These are phyloP conservation scores for Exophiala calicioides DNA, from an alignment of 2,329 filamentous ascomycete species.

Conservation along the genomic window DNA sequence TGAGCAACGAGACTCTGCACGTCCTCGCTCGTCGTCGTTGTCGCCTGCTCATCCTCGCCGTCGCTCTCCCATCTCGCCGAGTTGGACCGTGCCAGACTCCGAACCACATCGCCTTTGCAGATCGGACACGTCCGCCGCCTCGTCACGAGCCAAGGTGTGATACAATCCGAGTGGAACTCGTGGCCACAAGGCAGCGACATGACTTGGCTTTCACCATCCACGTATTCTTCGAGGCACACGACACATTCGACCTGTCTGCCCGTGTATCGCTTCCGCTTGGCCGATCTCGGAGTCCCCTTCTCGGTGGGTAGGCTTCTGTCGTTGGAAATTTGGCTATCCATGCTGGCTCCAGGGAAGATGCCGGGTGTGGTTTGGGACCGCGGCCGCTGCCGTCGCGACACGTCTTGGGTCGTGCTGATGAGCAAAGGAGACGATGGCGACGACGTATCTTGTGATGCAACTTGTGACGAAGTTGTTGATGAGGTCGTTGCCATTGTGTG, in stretches of 20 bases:
- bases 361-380: slow-evolving; percentile 42
- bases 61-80: slow-evolving; percentile 19
- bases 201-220: slow-evolving; percentile 88
- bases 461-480: slow-evolving; percentile 56
- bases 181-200: slow-evolving; percentile 98
- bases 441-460: slow-evolving; percentile 64
- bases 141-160: slow-evolving; percentile 96
- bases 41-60: slow-evolving; percentile 41
- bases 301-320: slow-evolving; percentile 32
- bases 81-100: slow-evolving; percentile 54
- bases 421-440: slow-evolving; percentile 81
- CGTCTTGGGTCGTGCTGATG: slow-evolving; percentile 51
- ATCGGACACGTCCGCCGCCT: slow-evolving; percentile 96
- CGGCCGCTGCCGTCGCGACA: slow-evolving; percentile 36
- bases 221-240: slow-evolving; percentile 93
- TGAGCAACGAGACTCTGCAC: slow-evolving; percentile 49
- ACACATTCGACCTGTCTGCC: slow-evolving; percentile 82
- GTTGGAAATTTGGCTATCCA: slow-evolving; percentile 11
- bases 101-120: slow-evolving; percentile 94
- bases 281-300: slow-evolving; percentile 34
- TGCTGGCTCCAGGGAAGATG: slow-evolving; percentile 27
- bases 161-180: slow-evolving; percentile 97
- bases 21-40: slow-evolving; percentile 46
- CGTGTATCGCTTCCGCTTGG: slow-evolving; percentile 58
- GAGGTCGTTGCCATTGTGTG: slow-evolving; percentile 74